A percentile compares a stretch with the other conserved stretches of the same genome.
Evolutionary conservation across 2,329 filamentous ascomycete species (phyloP).

Genomic region (Purpureocillium takamizusanense): DNA sequence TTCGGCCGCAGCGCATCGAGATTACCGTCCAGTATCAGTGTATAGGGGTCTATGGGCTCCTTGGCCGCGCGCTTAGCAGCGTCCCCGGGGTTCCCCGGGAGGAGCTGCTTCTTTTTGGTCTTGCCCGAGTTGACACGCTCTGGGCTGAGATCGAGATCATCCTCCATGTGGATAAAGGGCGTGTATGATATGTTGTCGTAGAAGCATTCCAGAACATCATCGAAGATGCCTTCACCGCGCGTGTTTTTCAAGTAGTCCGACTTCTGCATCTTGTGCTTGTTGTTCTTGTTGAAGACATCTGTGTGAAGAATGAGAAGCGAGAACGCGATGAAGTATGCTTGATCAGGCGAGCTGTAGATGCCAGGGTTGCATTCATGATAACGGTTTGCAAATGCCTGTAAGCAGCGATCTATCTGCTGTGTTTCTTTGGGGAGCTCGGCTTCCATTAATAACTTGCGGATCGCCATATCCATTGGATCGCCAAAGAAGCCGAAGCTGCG

Average conservation of each 20-base stretch:
- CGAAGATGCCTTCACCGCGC: constrained; percentile 80
- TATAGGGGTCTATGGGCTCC: constrained; percentile 92
- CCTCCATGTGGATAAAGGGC: constrained; percentile 95
- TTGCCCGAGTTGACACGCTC: constrained; percentile 65
- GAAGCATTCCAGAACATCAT: constrained; percentile 89
- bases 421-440: constrained; percentile 94
- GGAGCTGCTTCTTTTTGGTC: constrained; percentile 59
- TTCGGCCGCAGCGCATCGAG: constrained; percentile 75
- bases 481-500: constrained; percentile 90
- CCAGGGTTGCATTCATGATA: constrained; percentile 98
- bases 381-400: constrained; percentile 90
- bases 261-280: constrained; percentile 98
- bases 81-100: constrained; percentile 49
- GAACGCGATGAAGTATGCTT: constrained; percentile 98
- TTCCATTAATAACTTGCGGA: constrained; percentile 92
- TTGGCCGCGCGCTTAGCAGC: constrained; percentile 54
- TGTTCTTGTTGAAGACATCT: constrained; percentile 99
- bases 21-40: constrained; percentile 83
- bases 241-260: constrained; percentile 93
- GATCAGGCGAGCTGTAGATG: constrained; percentile 82
- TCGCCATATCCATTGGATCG: constrained; percentile 95
- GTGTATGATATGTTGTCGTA: constrained; percentile 99
- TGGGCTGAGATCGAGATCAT: constrained; percentile 72
- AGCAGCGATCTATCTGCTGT: constrained; percentile 90
- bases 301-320: constrained; percentile 94